Evolutionary conservation across 2,329 filamentous ascomycete species (phyloP).

Genomic region (Botryosphaeria dothidea): DNA sequence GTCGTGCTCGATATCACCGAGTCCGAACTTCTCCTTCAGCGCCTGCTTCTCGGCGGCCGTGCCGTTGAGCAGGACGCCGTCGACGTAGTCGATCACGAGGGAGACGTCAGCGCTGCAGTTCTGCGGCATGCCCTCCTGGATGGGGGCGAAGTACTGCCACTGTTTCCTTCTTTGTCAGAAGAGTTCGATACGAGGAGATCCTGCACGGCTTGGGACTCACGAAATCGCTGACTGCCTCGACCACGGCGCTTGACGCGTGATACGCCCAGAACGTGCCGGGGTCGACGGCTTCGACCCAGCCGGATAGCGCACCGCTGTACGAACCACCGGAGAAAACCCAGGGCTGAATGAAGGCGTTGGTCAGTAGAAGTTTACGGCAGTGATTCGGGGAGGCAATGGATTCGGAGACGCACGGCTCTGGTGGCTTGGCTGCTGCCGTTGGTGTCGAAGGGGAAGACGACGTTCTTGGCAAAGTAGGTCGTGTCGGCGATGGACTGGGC

Average conservation of each 20-base stretch:
- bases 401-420: slow-evolving; percentile 33
- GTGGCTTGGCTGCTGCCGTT: slow-evolving; percentile 51
- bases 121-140: slow-evolving; percentile 59
- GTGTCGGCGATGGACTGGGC: slow-evolving; percentile 57
- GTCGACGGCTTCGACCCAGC: slow-evolving; percentile 55
- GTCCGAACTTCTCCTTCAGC: slow-evolving; percentile 56
- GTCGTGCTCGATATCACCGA: slow-evolving; percentile 51
- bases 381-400: no score
- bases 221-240: slow-evolving; percentile 54
- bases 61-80: slow-evolving; percentile 32
- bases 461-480: slow-evolving; percentile 55
- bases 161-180: not conserved
- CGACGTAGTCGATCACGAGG: slow-evolving; percentile 54
- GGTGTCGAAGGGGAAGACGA: slow-evolving; percentile 55
- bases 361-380: not conserved
- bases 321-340: slow-evolving; percentile 60
- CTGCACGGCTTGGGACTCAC: no score
- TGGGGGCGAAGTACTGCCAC: slow-evolving; percentile 60
- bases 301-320: slow-evolving; percentile 58
- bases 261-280: slow-evolving; percentile 64
- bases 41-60: slow-evolving; percentile 34
- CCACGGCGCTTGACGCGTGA: slow-evolving; percentile 57
- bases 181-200: no score
- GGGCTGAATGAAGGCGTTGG: slow-evolving; percentile 33
- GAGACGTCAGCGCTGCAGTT: slow-evolving; percentile 59